Percentiles rank a stretch among this genome's conserved stretches.
phyloP scores from a whole-genome alignment of 1,139 yeast species.

The Scheffersomyces lignicola region DNA sequence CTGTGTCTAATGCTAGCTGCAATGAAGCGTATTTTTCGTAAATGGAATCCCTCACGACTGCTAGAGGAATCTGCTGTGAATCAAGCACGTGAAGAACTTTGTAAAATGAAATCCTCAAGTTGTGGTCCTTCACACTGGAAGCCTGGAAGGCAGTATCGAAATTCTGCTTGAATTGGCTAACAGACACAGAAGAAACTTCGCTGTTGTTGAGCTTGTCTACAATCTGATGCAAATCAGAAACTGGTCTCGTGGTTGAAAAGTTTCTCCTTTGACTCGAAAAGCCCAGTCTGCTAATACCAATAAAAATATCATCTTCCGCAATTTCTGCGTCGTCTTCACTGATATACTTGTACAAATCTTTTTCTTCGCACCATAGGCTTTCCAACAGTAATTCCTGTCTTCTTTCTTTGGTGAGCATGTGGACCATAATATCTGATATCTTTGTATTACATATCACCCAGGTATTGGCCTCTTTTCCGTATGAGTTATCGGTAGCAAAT shows the following conservation, averaged over 20 bases:
- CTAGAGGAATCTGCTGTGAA: slow-evolving; percentile 29
- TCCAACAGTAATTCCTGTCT: slow-evolving; percentile 71
- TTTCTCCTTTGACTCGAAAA: neutral
- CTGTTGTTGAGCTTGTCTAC: slow-evolving; percentile 3
- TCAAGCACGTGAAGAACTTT: slow-evolving; percentile 35
- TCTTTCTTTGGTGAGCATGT: slow-evolving; percentile 70
- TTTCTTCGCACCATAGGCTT: slow-evolving; percentile 57
- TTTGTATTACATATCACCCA: slow-evolving; percentile 83
- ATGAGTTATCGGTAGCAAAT: slow-evolving; percentile 54
- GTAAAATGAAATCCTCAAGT: slow-evolving; percentile 35
- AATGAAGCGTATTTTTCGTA: slow-evolving; percentile 30
- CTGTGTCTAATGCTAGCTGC: slow-evolving; percentile 15
- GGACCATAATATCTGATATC: slow-evolving; percentile 63
- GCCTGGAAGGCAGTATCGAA: slow-evolving; percentile 19
- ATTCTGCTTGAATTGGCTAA: slow-evolving; percentile 8
- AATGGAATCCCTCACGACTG: slow-evolving; percentile 22
- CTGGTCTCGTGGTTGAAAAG: neutral
- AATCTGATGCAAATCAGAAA: neutral
- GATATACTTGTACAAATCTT: slow-evolving; percentile 34
- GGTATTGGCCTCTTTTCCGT: slow-evolving; percentile 59
- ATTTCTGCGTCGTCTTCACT: slow-evolving; percentile 5
- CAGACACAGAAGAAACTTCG: neutral
- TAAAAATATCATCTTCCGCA: slow-evolving; percentile 43
- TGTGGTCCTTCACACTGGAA: slow-evolving; percentile 28
- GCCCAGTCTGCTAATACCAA: slow-evolving; percentile 39